These are phyloP conservation scores for Penicillium mononematosum DNA, from an alignment of 495 filamentous ascomycete genomes.

Conservation along the genomic window DNA sequence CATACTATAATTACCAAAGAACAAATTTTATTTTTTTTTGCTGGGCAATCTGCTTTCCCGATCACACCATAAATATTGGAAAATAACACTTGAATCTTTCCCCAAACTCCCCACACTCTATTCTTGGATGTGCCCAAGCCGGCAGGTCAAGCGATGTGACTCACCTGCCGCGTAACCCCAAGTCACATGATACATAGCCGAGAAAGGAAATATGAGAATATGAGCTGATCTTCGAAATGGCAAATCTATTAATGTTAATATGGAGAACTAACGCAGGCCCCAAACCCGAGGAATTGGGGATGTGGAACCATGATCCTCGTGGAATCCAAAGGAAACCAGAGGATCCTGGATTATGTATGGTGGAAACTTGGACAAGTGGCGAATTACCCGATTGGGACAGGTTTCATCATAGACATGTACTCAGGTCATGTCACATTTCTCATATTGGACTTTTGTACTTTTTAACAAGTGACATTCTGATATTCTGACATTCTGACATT, in stretches of 20 bases:
- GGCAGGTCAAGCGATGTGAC: slow-evolving; percentile 15
- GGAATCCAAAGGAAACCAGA: slow-evolving; percentile 1
- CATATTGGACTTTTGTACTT: background rate
- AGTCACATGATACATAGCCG: slow-evolving; percentile 12
- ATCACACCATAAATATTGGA: background rate
- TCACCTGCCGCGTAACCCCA: slow-evolving; percentile 13
- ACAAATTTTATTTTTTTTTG: slow-evolving; percentile 14
- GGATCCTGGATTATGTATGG: background rate
- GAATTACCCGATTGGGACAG: slow-evolving; percentile 5
- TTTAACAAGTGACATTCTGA: too few species aligned
- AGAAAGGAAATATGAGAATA: background rate
- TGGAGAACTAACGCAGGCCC: slow-evolving; percentile 13
- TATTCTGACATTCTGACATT: background rate
- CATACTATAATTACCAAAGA: slow-evolving; percentile 8
- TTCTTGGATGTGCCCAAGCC: slow-evolving; percentile 3
- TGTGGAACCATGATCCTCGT: slow-evolving; percentile 6
- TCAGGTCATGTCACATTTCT: slow-evolving; percentile 8
- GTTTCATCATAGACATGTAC: slow-evolving; percentile 15
- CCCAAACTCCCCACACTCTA: slow-evolving; percentile 6
- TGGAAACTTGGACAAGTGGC: slow-evolving; percentile 11
- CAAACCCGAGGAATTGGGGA: slow-evolving; percentile 1
- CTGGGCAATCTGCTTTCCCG: slow-evolving; percentile 12
- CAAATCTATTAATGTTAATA: background rate
- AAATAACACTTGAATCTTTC: background rate
- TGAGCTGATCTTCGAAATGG: slow-evolving; percentile 3